Percentiles rank a stretch among this genome's conserved stretches.
phyloP scores from a whole-genome alignment of 768 basidiomycete species.

The Filobasidium wieringae region DNA sequence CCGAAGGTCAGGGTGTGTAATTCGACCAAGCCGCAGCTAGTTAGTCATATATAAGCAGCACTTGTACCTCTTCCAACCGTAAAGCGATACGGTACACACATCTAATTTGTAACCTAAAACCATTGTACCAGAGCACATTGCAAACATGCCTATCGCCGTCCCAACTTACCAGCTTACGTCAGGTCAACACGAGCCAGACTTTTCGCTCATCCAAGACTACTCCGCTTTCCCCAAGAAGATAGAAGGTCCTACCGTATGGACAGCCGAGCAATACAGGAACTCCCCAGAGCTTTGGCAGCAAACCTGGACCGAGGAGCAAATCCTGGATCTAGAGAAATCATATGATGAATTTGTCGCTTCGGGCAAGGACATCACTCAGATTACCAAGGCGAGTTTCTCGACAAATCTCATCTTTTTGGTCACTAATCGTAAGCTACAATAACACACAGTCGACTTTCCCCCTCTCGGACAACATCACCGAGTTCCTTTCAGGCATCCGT shows the following conservation, averaged over 20 bases:
- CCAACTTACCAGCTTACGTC: constrained; percentile 20
- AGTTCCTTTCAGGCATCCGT: constrained; percentile 18
- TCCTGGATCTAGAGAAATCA: constrained; percentile 25
- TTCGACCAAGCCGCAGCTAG: too few species aligned
- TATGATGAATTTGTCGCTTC: constrained; percentile 20
- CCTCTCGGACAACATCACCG: constrained; percentile 18
- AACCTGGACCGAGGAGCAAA: constrained; percentile 22
- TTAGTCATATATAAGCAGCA: too few species aligned
- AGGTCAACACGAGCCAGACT: constrained; percentile 27
- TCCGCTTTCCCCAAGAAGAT: constrained; percentile 24
- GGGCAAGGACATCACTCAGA: constrained; percentile 20
- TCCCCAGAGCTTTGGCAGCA: constrained; percentile 27
- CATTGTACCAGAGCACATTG: too few species aligned
- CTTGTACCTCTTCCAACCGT: too few species aligned
- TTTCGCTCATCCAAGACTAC: constrained; percentile 25
- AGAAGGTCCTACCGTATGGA: constrained; percentile 31
- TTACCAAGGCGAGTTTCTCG: constrained; percentile 19
- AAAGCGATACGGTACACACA: too few species aligned
- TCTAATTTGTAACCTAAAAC: too few species aligned
- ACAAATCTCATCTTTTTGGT: too few species aligned
- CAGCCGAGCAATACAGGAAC: constrained; percentile 22
- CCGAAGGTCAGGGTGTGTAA: too few species aligned
- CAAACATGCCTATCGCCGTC: constrained; percentile 6
- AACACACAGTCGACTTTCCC: constrained; percentile 25
- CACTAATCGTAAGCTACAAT: not conserved